Conservation (phyloP, 2,329 filamentous ascomycete genomes). For the Salinomyces thailandicus region DNA sequence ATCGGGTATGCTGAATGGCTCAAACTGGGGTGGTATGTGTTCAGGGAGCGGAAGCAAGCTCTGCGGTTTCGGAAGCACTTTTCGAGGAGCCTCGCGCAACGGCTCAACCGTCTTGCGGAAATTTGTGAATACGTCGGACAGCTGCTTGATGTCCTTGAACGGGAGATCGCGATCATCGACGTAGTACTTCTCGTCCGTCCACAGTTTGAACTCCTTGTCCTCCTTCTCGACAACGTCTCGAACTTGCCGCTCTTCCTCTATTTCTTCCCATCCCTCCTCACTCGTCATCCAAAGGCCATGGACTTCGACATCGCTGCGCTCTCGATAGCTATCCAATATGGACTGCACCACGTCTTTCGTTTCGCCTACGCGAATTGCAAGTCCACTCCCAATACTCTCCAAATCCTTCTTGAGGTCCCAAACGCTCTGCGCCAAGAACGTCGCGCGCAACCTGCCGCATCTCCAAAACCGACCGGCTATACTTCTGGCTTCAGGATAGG, state of each 20-base stretch:
- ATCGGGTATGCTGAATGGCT: slow-evolving; percentile 54
- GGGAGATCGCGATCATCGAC: slow-evolving; percentile 63
- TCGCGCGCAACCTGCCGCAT: slow-evolving; percentile 60
- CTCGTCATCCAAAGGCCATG: slow-evolving; percentile 63
- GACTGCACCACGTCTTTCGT: slow-evolving; percentile 48
- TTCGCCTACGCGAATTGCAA: slow-evolving; percentile 55
- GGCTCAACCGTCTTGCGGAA: slow-evolving; percentile 66
- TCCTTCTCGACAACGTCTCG: slow-evolving; percentile 42
- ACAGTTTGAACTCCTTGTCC: slow-evolving; percentile 52
- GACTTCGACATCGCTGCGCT: slow-evolving; percentile 36
- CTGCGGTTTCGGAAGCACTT: slow-evolving; percentile 43
- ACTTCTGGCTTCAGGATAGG: slow-evolving; percentile 59
- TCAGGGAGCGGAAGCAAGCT: slow-evolving; percentile 50
- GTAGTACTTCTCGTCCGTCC: slow-evolving; percentile 67
- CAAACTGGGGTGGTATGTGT: slow-evolving; percentile 46
- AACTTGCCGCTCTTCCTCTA: slow-evolving; percentile 50
- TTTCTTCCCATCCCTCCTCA: slow-evolving; percentile 61
- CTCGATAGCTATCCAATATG: slow-evolving; percentile 42
- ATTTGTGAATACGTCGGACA: slow-evolving; percentile 65
- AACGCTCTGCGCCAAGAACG: slow-evolving; percentile 61
- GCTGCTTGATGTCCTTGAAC: slow-evolving; percentile 45
- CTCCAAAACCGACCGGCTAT: slow-evolving; percentile 58
- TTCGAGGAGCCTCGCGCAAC: slow-evolving; percentile 53
- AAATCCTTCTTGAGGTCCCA: slow-evolving; percentile 61
- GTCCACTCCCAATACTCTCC: slow-evolving; percentile 47